Evolutionary conservation across 2,329 filamentous ascomycete species (phyloP), one percentile per base, ranked within the genome.

Genomic region (Sarocladiaceae sp.): DNA sequence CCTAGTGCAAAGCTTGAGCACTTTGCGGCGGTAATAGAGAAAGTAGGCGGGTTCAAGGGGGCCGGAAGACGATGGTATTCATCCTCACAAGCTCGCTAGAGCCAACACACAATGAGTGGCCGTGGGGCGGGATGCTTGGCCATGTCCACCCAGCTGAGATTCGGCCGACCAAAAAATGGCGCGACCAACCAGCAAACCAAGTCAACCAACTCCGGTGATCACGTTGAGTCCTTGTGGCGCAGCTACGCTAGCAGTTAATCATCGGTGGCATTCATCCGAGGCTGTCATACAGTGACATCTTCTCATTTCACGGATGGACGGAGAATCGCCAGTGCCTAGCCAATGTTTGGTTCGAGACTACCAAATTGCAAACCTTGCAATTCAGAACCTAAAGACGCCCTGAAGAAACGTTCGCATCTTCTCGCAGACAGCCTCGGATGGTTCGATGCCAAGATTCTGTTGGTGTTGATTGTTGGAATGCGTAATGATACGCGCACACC

Each of bases 111-210:
- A 16, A 24, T 41, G 37, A n/a, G n/a, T n/a, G n/a, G n/a, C 19
- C 37, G 23, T 41, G 37, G 37, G 37, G 10, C 37, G n/a, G 15
- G n/a, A 5, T 41, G n/a, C 37, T 41, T 41, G 37, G 37, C 37
- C 13, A 19, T 41, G 19, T 15, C 37, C 37, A 27, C 37, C 23
- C 29, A 41, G 37, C 37, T 41, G 23, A 29, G 37, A 19, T 41
- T 41, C 26, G 13, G 13, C 26, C 26, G 26, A 9, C 13, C 37
- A 41, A 41, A 41, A 41, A 41, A 41, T 41, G 37, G 37, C 37
- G 37, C 37, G 37, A 41, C 23, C 19, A 27, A 16, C n/a, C 9
- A 4, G 26, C 23, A 9, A 15, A 21, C 37, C n/a, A 24, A 41
- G 37, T 24, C 37, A 41, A 21, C 37, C 37, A 41, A 24, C 34